Conservation (phyloP, 192 early-diverging fungal genomes). For the Entophlyctis luteolus region DNA sequence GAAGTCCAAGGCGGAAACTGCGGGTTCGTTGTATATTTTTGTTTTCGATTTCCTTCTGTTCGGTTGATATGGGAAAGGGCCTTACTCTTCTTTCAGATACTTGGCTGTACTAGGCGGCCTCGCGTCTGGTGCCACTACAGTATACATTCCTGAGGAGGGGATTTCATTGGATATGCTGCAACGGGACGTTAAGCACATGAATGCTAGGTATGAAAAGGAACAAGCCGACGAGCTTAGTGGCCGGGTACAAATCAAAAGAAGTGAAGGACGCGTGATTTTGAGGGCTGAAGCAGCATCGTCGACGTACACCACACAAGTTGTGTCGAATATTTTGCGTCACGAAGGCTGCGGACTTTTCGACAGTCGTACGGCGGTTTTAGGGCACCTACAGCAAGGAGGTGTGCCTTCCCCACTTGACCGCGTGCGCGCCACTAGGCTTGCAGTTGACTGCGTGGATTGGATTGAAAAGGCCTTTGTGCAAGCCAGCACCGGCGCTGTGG, state of each 20-base stretch:
- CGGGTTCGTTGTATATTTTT: constrained; percentile 54
- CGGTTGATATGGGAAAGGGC: no score
- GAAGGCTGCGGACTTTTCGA: constrained; percentile 88
- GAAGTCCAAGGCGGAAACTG: constrained; percentile 95
- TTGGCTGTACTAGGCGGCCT: constrained; percentile 84
- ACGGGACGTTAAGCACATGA: constrained; percentile 78
- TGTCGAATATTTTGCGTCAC: constrained; percentile 77
- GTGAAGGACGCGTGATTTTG: constrained; percentile 84
- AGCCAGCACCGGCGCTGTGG: constrained; percentile 38
- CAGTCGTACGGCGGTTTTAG: constrained; percentile 83
- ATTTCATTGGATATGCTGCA: constrained; percentile 76
- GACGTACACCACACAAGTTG: constrained; percentile 87
- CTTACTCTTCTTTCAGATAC: no score
- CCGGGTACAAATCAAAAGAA: constrained; percentile 45
- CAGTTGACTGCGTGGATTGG: constrained; percentile 79
- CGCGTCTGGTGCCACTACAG: constrained; percentile 79
- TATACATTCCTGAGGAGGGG: constrained; percentile 93
- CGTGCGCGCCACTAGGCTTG: constrained; percentile 84
- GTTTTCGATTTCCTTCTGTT: not conserved
- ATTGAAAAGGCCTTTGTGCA: constrained; percentile 63
- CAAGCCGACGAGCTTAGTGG: no score
- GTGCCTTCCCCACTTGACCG: constrained; percentile 92
- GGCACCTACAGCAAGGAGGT: constrained; percentile 94
- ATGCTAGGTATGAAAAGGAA: constrained; percentile 73
- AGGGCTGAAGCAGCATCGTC: constrained; percentile 58